Conservation (phyloP, 352 stramenopile species). For the Plasmopara halstedii region DNA sequence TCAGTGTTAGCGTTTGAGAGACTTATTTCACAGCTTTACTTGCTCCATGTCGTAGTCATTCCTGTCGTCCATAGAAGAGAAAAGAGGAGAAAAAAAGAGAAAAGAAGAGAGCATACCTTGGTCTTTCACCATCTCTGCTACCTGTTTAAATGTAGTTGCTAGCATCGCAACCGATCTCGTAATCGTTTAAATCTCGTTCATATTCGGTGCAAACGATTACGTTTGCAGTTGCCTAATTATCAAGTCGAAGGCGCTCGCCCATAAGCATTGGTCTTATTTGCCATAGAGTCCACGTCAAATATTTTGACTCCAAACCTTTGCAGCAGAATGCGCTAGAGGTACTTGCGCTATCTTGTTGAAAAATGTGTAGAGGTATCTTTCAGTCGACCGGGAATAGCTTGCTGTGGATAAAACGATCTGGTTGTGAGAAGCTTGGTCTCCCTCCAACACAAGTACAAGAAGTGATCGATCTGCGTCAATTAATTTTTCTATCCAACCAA, state of each 20-base stretch:
- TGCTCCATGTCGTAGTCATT: constrained; percentile 87
- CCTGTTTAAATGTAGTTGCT: constrained; percentile 70
- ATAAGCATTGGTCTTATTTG: constrained; percentile 6
- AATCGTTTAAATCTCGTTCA: constrained; percentile 73
- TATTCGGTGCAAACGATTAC: constrained; percentile 30
- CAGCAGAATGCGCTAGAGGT: constrained; percentile 59
- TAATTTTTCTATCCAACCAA: constrained; percentile 64
- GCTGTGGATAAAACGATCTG: constrained; percentile 56
- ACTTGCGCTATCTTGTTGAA: constrained; percentile 58
- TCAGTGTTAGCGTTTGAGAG: not conserved
- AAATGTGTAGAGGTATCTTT: constrained; percentile 60
- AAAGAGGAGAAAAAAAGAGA: no score
- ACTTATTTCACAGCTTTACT: constrained; percentile 17
- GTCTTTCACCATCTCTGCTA: constrained; percentile 78
- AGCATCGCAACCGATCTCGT: constrained; percentile 57
- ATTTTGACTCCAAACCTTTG: constrained; percentile 64
- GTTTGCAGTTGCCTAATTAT: constrained; percentile 9
- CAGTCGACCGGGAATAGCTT: constrained; percentile 46
- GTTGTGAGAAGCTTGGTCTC: constrained; percentile 31
- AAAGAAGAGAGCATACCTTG: constrained; percentile 76
- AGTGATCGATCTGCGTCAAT: constrained; percentile 54
- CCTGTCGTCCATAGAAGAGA: no score
- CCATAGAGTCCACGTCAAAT: constrained; percentile 40
- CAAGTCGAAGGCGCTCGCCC: constrained; percentile 5
- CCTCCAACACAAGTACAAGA: constrained; percentile 40